Evolutionary conservation across 2,329 filamentous ascomycete species (phyloP).

Genomic region (Hymenoscyphus linearis): DNA sequence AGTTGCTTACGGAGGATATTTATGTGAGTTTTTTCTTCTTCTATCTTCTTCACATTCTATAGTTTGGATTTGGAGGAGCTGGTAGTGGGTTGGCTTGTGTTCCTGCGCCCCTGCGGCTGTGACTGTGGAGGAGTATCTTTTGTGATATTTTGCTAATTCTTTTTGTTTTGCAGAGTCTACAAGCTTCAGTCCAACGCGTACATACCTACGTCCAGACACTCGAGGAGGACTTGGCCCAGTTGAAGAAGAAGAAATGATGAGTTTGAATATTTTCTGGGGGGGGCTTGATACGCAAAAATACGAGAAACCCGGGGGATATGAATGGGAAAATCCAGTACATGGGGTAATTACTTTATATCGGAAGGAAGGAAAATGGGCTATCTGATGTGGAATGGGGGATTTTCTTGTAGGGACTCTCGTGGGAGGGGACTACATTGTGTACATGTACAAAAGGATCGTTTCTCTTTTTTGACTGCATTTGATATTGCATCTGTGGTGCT

Average conservation of each 20-base stretch:
- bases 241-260: constrained; percentile 58
- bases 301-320: background rate
- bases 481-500: constrained; percentile 12
- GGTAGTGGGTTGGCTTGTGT: background rate
- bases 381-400: background rate
- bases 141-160: background rate
- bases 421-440: background rate
- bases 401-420: background rate
- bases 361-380: background rate
- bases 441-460: constrained; percentile 19
- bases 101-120: too few species aligned
- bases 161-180: constrained; percentile 59
- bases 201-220: constrained; percentile 77
- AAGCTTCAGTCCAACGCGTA: constrained; percentile 80
- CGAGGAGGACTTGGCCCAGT: constrained; percentile 69
- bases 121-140: too few species aligned
- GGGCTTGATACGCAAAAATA: background rate
- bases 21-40: constrained; percentile 62
- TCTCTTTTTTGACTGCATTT: constrained; percentile 15
- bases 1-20: constrained; percentile 91
- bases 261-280: background rate
- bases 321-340: too few species aligned
- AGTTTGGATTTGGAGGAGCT: too few species aligned
- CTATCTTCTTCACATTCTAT: constrained; percentile 5
- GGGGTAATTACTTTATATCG: background rate